Evolutionary conservation across 1,284 basidiomycete species (phyloP), one percentile per base, ranked within the genome.

Genomic region (Irpex sp.): DNA sequence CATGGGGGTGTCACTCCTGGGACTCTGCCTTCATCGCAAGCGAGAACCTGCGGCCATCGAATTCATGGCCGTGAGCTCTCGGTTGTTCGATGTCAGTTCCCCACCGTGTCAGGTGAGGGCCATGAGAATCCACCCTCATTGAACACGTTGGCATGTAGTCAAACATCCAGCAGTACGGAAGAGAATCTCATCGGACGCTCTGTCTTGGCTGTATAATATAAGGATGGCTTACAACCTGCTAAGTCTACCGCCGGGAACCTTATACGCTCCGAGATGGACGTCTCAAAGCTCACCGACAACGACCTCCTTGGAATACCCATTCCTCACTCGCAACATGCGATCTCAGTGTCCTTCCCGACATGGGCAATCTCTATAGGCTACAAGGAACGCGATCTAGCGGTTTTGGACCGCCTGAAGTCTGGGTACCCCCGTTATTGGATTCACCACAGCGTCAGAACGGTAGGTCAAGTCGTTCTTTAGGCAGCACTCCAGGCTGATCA

Each of bases 381-480:
- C 70, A 97, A 98, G 76, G 92, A 95, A 70, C 95, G 95, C 11
- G 88, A 92, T n/a, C 86, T 89, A 68, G 83, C 94, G 39, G 89
- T 99, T 5, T 74, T 91, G 1, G 84, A 93, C 62, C 81, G 79
- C n/a, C 96, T 98, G 95, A 84, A 92, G 61, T 88, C 89, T 3
- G 97, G 97, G 15, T 99, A 99, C 73, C 97, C 97, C 0, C 82
- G 97, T 57, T 99, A 99, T 79, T 98, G 97, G 75, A 92, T 99
- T 61, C 94, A 98, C 75, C 79, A 87, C 31, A 90, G 84, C 67
- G 95, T 98, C 46, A 86, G 89, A 72, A 93, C 94, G 81, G 95
- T 95, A 70, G 66, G 84, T 74, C 7, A 15, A 15, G 5, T 47
- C 9, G 26, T 37, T 47, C 17, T 8, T 13, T 37, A 19, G 8